Conservation (phyloP, 331 rosid species). For the Dryas integrifolia region DNA sequence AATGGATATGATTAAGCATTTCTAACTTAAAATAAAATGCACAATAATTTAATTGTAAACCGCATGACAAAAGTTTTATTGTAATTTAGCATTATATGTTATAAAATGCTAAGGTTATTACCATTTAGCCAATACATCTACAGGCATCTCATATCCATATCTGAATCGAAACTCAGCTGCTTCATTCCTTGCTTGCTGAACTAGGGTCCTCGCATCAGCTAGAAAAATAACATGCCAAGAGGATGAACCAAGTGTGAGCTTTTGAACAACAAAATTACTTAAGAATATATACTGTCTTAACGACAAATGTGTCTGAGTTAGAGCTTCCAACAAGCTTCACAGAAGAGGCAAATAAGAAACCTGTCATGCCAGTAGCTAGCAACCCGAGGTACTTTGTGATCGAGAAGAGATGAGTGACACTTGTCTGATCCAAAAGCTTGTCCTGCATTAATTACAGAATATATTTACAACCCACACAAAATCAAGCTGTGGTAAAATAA, state of each 20-base stretch:
- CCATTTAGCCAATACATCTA: conserved; percentile 86
- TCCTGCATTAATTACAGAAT: conserved; percentile 52
- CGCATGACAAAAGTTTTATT: background rate
- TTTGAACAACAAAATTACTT: background rate
- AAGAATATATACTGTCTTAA: background rate
- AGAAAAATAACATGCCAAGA: conserved; percentile 36
- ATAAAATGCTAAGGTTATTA: conserved; percentile 22
- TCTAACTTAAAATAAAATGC: background rate
- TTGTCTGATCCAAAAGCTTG: conserved; percentile 95
- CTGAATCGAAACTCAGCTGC: conserved; percentile 96
- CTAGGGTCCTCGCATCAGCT: conserved; percentile 98
- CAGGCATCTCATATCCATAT: conserved; percentile 97
- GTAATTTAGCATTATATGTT: background rate
- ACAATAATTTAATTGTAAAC: background rate
- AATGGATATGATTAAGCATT: background rate
- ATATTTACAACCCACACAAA: conserved; percentile 14
- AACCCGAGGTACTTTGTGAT: conserved; percentile 88
- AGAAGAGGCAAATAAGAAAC: conserved; percentile 34
- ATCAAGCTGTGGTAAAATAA: background rate
- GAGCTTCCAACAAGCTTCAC: background rate
- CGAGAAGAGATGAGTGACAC: conserved; percentile 88
- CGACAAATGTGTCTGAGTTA: background rate
- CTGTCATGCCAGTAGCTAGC: conserved; percentile 96
- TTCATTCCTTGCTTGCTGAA: conserved; percentile 95
- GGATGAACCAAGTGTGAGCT: background rate